Evolutionary conservation across 78 protist species (phyloP).

Genomic region (Pigoraptor vietnamica): DNA sequence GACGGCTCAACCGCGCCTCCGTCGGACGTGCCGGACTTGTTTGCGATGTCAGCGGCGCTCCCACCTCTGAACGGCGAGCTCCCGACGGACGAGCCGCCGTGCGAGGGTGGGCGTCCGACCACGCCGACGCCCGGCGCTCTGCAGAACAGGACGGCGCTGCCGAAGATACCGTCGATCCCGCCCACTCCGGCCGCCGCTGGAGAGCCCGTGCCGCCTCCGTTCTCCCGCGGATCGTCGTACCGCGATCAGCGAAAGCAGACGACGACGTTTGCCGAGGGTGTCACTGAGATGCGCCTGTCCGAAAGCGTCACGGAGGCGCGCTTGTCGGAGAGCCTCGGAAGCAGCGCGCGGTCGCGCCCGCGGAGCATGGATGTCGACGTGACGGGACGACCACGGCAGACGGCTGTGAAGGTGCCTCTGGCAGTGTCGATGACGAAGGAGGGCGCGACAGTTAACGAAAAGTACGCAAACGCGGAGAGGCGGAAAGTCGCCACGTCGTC

Average conservation of each 20-base stretch:
- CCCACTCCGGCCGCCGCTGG: background rate
- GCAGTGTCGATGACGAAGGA: background rate
- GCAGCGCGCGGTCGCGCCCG: background rate
- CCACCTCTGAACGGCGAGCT: background rate
- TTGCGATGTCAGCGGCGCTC: background rate
- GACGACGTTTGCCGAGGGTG: too few relatives aligned
- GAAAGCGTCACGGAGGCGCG: too few relatives aligned
- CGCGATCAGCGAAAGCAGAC: too few relatives aligned
- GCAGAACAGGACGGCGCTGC: background rate
- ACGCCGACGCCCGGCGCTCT: background rate
- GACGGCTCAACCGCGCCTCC: background rate
- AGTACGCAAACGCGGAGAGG: background rate
- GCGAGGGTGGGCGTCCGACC: background rate
- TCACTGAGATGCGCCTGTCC: too few relatives aligned
- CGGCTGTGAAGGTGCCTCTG: background rate
- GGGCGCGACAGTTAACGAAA: background rate
- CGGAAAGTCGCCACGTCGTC: background rate
- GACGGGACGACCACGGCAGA: background rate
- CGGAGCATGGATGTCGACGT: background rate
- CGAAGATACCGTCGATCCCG: background rate
- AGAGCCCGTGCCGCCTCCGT: background rate
- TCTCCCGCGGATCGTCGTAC: background rate
- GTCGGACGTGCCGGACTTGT: background rate
- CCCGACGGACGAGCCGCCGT: background rate
- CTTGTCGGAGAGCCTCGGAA: background rate